Base-by-base conservation (phyloP, 371 early-diverging fungal genomes). In the Funneliformis caledonium region DNA sequence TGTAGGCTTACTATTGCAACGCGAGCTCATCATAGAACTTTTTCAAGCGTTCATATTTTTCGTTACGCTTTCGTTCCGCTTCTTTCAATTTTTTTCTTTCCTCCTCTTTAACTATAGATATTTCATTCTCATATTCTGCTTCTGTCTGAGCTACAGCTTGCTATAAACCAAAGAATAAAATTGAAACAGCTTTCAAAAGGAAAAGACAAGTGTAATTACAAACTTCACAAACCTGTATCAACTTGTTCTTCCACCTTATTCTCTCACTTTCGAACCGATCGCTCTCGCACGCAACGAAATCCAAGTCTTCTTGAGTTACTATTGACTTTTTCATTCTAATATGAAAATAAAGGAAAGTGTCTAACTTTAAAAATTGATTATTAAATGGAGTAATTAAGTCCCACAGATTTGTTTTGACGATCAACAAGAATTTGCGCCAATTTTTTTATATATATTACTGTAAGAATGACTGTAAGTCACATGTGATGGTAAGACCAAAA, bases 231-330 rank as follows among this genome's bases (percentile, higher is more conserved):
- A 62, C 77, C 43, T 62, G 43, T 45, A 60, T 42, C 14, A 62
- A 7, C 6, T 76, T 48, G 43, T 62, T 45, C 16, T 6, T 76
- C 64, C 48, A 65, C 19, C 45, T 47, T 62, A 62, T 62, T 37
- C 9, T 43, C 31, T 76, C 77, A 76, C 48, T 22, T 33, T 62
- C 47, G 14, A 48, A 61, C 11, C 77, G 31, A 33, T 65, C 77
- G 31, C 43, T 26, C 7, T 76, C 64, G 5, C 45, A 42, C 8
- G 22, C 16, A 26, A 64, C 65, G 11, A 76, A 76, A 33, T 64
- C 77, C 10, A 76, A 43, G 19, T 62, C 61, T 65, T 76, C 64
- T 64, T 76, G 77, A 7, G 45, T 76, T 64, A 76, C 77, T 37
- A 37, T 37, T 12, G 77, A 64, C 22, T 62, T 60, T 14, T 47